Base-by-base conservation (phyloP, 108 stramenopile species). In the Parietichytrium sp. region DNA sequence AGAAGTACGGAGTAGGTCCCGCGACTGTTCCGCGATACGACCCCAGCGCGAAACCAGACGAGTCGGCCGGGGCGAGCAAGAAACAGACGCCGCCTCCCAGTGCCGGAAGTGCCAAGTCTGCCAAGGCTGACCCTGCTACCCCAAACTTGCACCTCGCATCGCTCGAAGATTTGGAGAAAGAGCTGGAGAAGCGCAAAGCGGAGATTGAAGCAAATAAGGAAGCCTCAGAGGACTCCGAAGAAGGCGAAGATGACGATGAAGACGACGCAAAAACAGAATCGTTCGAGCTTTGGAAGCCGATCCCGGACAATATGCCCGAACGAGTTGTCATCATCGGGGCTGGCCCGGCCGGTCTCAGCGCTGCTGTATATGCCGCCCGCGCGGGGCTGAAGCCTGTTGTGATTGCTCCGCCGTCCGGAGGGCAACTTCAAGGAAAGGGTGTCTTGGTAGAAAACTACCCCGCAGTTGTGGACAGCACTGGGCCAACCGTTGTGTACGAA, bases 381-480 rank as follows among this genome's bases (percentile, higher is more conserved):
- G 95, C 96, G 1, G 93, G 94, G 13, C 81, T 96, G 54, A 54
- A 51, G 13, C 95, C 95, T 3, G 87, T 96, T 23, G 93, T 96
- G 18, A 84, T 96, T 6, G 93, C 93, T 0, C 94, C 94, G 10
- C 91, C 90, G 20, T 89, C 93, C 90, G 94, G 94, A 27, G 96
- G 94, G 47, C 94, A 96, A 79, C 83, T 96, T 52, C 94, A 94
- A 52, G 96, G 94, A 10, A 96, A 95, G 86, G 94, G 94, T 54
- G 94, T 95, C 0, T 92, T 93, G 82, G 94, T 97, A 15, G 95
- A 96, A 83, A 96, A 97, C 82, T 97, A 95, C 82, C 95, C 95
- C 13, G 96, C 93, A 18, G 53, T 96, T 47, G 78, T 83, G 33
- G 92, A 92, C 84, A 87, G 91, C 1, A 96, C 95, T 2, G 95